Base-by-base conservation (phyloP, 2,329 filamentous ascomycete genomes). In the Neoscytalidium dimidiatum region DNA sequence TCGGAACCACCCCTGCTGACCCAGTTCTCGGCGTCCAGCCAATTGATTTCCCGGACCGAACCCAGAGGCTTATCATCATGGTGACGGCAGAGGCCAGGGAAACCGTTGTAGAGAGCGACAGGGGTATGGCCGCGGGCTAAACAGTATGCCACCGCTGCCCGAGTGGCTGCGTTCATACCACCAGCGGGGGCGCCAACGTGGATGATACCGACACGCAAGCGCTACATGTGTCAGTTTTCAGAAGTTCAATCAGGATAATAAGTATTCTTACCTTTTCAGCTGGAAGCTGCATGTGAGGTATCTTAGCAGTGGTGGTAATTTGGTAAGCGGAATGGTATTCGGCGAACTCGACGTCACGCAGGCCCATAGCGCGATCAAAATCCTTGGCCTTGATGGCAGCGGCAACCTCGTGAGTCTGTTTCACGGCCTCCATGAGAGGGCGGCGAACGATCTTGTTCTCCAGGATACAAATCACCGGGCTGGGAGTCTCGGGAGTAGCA, bases 391-490 rank as follows among this genome's bases (percentile, higher is more conserved):
- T 86, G 65, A 99, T 97, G 33, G 92, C 91, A 69, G 86, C 86
- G 14, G 92, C 87, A 0, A 98, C 92, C 64, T 91, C 86, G 77
- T 97, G 90, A 29, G 95, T 99, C 73, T 93, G 87, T 52, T 86
- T 82, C 11, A 99, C 95, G 1, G 95, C 94, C 74, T 96, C 87
- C 82, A 98, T 91, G 28, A 99, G 83, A 21, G 93, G 90, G 71
- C 94, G 93, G 64, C 94, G 88, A 69, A 93, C 89, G 75, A 99
- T 98, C 82, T 99, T 96, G 85, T 98, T 98, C 83, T 99, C 95
- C 68, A 90, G 94, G 70, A 99, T 94, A 71, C 93, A 94, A 75
- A 99, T 98, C 74, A 99, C 94, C 65, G 93, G 94, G 56, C 93
- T 97, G 64, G 92, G 92, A 0, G 92, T 94, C 48, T 95, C 90